Base-by-base conservation (phyloP, 768 basidiomycete species). In the Tylopilus cervinicoccineus region DNA sequence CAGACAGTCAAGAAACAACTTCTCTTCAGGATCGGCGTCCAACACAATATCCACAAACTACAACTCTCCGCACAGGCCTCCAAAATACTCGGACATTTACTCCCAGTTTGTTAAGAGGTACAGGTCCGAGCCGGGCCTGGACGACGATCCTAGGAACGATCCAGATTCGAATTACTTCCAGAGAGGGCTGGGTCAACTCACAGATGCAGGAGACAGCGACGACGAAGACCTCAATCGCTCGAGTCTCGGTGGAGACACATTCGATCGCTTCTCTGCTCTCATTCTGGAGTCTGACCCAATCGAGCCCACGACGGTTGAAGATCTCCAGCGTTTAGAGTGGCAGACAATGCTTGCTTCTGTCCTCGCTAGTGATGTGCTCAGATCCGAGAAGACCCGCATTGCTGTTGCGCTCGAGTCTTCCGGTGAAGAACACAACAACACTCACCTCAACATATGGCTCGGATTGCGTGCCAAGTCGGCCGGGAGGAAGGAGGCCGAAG, bases 261-360 rank as follows among this genome's bases (percentile, higher is more conserved):
- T 74, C 49, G 79, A 84, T 55, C 74, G 76, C 13, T 67, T 77
- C 40, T 76, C 79, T 16, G 68, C 76, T 6, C 69, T 80, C 31
- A 68, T 77, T 48, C 70, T 80, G 27, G 85, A 88, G 58, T 71
- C 79, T 6, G 84, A 87, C 55, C 74, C 78, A 39, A 76, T 79
- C 43, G 76, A 83, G 49, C 83, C 86, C 22, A 78, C 81, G 34
- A 84, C 87, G 2, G 72, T 76, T 45, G 81, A 88, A 58, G 87
- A 92, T 61, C 76, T 80, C 52, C 88, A 93, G 58, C 76, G 94
- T 23, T 68, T 94, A 40, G 93, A 96, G 68, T 98, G 96, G 96
- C 93, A 94, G 67, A 86, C 86, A 16, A 87, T 97, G 83, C 80
- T 98, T 27, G 81, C 90, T 12, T 95, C 93, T 26, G 95, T 98